These are phyloP conservation scores for Cutaneotrichosporon dermatis DNA, from an alignment of 1,284 basidiomycete genomes.

Conservation along the genomic window DNA sequence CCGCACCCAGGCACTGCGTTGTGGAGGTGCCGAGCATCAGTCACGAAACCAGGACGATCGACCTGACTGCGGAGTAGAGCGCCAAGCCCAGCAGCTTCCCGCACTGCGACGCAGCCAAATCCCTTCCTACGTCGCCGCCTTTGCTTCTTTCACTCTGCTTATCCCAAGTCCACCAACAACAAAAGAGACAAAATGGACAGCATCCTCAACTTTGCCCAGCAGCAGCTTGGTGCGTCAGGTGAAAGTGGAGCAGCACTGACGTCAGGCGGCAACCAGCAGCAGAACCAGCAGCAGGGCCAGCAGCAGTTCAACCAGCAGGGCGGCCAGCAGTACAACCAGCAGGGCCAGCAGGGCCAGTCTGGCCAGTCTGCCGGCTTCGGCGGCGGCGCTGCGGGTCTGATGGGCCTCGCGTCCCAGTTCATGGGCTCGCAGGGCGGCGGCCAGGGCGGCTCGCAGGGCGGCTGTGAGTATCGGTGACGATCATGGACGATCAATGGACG, in stretches of 20 bases:
- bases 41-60: too few relatives aligned
- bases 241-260: slow-evolving; percentile 10
- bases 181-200: slow-evolving; percentile 28
- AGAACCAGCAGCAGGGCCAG: slow-evolving; percentile 13
- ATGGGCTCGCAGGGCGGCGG: background rate
- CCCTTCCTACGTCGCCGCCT: too few relatives aligned
- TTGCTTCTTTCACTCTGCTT: background rate
- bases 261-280: slow-evolving; percentile 11
- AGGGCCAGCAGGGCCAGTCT: background rate
- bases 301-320: slow-evolving; percentile 14
- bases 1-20: too few relatives aligned
- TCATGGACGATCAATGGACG: too few relatives aligned
- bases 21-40: too few relatives aligned
- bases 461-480: slow-evolving; percentile 5
- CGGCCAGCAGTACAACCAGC: slow-evolving; percentile 11
- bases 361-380: slow-evolving; percentile 1
- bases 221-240: slow-evolving; percentile 19
- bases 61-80: too few relatives aligned
- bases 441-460: background rate
- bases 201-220: slow-evolving; percentile 31
- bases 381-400: slow-evolving; percentile 5
- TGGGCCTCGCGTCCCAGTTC: slow-evolving; percentile 13
- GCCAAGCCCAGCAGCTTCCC: too few relatives aligned
- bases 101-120: too few relatives aligned
- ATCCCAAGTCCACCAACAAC: background rate